A percentile compares a stretch with the other conserved stretches of the same genome.
Conservation (phyloP, 768 basidiomycete species). For the Mrakia gelida region DNA sequence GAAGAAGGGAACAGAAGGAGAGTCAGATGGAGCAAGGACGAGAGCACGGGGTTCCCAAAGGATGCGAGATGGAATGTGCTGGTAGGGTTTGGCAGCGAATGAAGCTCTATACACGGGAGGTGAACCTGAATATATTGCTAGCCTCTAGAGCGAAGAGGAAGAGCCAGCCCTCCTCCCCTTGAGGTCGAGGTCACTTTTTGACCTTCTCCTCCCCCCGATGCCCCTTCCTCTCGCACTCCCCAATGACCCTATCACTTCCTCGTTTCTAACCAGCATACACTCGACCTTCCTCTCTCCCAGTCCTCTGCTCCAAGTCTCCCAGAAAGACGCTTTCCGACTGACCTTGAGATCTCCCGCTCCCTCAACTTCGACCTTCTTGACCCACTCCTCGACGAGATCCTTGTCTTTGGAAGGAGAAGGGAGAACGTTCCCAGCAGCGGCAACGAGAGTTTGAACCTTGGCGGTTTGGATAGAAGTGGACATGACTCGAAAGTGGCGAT, state of each 20-base stretch:
- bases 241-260: too few relatives aligned
- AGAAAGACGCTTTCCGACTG: background rate
- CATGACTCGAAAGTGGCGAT: background rate
- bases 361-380: constrained; percentile 3
- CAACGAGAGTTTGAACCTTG: constrained; percentile 9
- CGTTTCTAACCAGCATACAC: too few relatives aligned
- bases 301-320: background rate
- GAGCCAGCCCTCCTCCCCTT: too few relatives aligned
- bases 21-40: background rate
- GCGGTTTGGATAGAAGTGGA: background rate
- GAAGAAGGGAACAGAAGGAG: background rate
- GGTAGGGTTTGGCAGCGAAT: too few relatives aligned
- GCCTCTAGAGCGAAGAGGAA: too few relatives aligned
- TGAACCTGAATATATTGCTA: too few relatives aligned
- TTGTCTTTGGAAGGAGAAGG: constrained; percentile 8
- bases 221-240: too few relatives aligned
- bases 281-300: background rate
- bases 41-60: background rate
- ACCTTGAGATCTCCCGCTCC: constrained; percentile 10
- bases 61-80: background rate
- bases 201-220: background rate
- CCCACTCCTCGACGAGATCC: constrained; percentile 17
- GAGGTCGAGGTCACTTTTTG: background rate
- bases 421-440: background rate
- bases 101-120: too few relatives aligned